These are phyloP conservation scores for Alternaria atra DNA, from an alignment of 2,329 filamentous ascomycete species.

Conservation along the genomic window DNA sequence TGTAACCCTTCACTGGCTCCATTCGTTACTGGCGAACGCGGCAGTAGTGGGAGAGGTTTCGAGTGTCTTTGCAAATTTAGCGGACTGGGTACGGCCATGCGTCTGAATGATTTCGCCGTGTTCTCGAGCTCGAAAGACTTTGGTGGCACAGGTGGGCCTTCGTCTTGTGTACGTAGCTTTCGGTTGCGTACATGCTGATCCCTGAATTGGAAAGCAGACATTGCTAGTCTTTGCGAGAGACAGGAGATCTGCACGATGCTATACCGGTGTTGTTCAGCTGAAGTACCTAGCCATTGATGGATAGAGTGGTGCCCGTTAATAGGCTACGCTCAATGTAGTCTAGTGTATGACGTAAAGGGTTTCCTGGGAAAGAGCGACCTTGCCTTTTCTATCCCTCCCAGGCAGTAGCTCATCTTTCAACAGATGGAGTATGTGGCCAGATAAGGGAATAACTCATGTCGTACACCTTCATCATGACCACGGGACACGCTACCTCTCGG, in stretches of 20 bases:
- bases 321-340: background rate
- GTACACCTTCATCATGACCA: background rate
- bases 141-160: background rate
- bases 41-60: slow-evolving; percentile 10
- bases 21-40: background rate
- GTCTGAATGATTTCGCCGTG: background rate
- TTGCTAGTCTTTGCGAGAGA: background rate
- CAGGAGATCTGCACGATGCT: background rate
- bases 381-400: background rate
- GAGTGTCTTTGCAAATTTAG: background rate
- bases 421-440: no score
- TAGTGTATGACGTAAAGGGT: background rate
- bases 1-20: fast-evolving
- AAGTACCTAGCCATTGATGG: no score
- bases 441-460: background rate
- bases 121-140: background rate
- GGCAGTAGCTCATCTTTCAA: background rate
- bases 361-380: background rate
- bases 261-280: background rate
- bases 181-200: background rate
- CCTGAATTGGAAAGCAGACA: background rate
- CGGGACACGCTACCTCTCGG: background rate
- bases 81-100: background rate
- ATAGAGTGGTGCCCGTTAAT: background rate
- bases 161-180: background rate